A percentile compares a stretch with the other conserved stretches of the same genome.
Evolutionary conservation across 1,139 yeast species (phyloP).

Genomic region (Suhomyces panamericanus): DNA sequence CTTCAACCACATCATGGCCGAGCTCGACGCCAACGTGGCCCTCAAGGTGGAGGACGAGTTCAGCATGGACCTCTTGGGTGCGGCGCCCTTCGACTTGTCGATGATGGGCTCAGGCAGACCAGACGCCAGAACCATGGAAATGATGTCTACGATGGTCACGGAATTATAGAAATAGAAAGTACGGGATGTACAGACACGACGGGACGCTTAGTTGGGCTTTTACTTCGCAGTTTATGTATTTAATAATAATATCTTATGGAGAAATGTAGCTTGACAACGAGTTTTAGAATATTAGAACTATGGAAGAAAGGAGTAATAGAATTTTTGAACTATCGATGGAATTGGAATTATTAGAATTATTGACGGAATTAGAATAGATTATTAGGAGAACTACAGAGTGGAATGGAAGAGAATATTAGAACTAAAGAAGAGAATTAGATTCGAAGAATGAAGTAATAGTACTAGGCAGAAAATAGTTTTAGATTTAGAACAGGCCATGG

Average conservation of each 20-base stretch:
- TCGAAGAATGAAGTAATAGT: too few species aligned
- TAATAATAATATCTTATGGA: neutral
- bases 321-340: too few species aligned
- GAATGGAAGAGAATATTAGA: neutral
- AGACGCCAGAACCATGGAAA: constrained; percentile 2
- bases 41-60: constrained; percentile 4
- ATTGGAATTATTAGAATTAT: too few species aligned
- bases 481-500: neutral
- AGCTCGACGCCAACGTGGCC: constrained; percentile 3
- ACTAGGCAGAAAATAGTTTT: too few species aligned
- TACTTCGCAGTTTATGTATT: constrained; percentile 2
- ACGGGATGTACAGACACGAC: constrained; percentile 1
- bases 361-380: too few species aligned
- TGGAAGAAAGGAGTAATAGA: too few species aligned
- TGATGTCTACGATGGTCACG: constrained; percentile 10
- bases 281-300: too few species aligned
- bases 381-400: too few species aligned
- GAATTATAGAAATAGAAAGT: constrained; percentile 9
- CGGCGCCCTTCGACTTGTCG: constrained; percentile 1
- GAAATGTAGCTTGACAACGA: too few species aligned
- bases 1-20: constrained; percentile 10
- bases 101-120: neutral
- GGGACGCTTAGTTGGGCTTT: constrained; percentile 3
- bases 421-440: neutral
- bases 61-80: constrained; percentile 1